A percentile compares a stretch with the other conserved stretches of the same genome.
Evolutionary conservation across 169 alveolate genomes (phyloP).

Genomic region (Plasmodium sp.): DNA sequence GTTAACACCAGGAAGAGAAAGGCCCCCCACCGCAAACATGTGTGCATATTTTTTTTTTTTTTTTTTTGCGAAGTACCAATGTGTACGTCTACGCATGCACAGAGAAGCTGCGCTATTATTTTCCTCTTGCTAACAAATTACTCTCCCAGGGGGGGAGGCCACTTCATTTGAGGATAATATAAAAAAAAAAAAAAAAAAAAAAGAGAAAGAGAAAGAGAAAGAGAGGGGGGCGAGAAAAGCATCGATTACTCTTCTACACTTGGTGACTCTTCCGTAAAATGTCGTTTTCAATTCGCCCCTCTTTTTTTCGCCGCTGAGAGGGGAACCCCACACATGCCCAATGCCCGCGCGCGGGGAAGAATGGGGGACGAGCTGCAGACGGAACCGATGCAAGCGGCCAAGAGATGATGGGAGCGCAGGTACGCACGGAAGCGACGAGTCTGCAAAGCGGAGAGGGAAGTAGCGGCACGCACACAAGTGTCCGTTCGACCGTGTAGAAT

Average conservation of each 20-base stretch:
- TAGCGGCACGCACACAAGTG: neutral
- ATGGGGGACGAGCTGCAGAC: neutral
- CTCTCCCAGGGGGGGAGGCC: neutral
- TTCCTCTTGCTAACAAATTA: neutral
- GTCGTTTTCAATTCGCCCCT: neutral
- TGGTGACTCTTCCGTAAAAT: neutral
- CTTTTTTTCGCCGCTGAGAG: neutral
- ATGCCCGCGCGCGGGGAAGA: neutral
- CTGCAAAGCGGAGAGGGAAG: neutral
- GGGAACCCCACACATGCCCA: neutral
- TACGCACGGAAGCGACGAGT: neutral
- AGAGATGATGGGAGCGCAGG: neutral
- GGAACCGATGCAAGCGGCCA: neutral
- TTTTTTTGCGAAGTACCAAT: neutral
- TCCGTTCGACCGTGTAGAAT: neutral
- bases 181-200: neutral
- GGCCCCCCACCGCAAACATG: too few species aligned
- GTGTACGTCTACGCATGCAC: neutral
- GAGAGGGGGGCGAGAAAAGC: neutral
- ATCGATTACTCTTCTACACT: neutral
- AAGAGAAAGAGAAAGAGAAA: neutral
- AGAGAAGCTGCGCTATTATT: neutral
- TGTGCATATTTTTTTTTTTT: neutral
- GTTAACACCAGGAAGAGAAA: neutral
- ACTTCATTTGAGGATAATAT: neutral